Conservation (phyloP, 345 rosid genomes). For the Draba incana region DNA sequence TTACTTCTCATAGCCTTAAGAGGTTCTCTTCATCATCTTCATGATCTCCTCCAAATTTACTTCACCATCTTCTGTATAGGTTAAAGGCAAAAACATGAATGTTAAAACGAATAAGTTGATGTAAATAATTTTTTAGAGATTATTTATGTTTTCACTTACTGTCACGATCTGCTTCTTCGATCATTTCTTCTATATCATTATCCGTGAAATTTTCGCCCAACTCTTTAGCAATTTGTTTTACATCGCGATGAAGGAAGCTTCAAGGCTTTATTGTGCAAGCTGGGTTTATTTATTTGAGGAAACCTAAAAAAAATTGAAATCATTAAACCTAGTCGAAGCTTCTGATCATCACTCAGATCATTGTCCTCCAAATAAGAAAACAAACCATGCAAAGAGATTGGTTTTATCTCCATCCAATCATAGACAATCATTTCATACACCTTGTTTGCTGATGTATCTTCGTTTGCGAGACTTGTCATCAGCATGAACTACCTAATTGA, state of each 20-base stretch:
- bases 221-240: conserved; percentile 67
- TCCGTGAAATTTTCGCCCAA: conserved; percentile 77
- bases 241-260: conserved; percentile 42
- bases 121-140: not conserved
- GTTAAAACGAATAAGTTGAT: not conserved
- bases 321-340: too few relatives aligned
- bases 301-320: too few relatives aligned
- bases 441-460: too few relatives aligned
- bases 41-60: conserved; percentile 65
- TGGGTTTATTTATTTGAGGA: too few relatives aligned
- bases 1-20: conserved; percentile 48
- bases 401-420: too few relatives aligned
- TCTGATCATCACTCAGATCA: too few relatives aligned
- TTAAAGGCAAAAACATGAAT: not conserved
- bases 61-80: conserved; percentile 69
- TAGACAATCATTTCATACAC: too few relatives aligned
- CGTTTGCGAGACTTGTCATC: too few relatives aligned
- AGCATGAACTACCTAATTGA: too few relatives aligned
- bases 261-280: too few relatives aligned
- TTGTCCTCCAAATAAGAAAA: too few relatives aligned
- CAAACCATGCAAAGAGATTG: too few relatives aligned
- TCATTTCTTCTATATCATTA: conserved; percentile 74
- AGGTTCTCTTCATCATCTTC: conserved; percentile 70
- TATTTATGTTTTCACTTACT: conserved; percentile 50
- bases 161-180: conserved; percentile 80